These are phyloP conservation scores for Tricladium varicosporioides DNA, from an alignment of 2,329 filamentous ascomycete species.

Conservation along the genomic window DNA sequence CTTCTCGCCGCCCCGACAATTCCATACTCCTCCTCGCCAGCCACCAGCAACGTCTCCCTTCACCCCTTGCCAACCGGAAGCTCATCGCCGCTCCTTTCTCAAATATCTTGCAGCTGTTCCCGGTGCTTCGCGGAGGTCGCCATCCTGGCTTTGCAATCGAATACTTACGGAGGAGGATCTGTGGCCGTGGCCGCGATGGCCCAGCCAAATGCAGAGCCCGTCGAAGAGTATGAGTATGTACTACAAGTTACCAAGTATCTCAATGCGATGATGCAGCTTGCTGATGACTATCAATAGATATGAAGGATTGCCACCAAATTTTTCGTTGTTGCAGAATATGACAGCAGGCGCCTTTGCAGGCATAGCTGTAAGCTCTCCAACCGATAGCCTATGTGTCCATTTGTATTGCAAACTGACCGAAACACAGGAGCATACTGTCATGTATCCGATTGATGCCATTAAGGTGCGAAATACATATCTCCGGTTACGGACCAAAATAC, in stretches of 20 bases:
- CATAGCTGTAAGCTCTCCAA: conserved; percentile 28
- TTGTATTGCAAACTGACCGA: conserved; percentile 22
- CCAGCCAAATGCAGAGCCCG: conserved; percentile 62
- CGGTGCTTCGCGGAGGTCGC: conserved; percentile 34
- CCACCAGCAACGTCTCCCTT: background rate
- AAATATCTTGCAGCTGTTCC: conserved; percentile 5
- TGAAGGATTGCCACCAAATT: conserved; percentile 91
- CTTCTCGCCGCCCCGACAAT: too few relatives aligned
- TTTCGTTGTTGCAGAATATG: conserved; percentile 94
- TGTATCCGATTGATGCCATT: conserved; percentile 97
- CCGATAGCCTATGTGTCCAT: conserved; percentile 15
- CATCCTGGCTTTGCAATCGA: conserved; percentile 62
- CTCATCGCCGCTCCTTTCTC: background rate
- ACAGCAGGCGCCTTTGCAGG: conserved; percentile 93
- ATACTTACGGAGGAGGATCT: conserved; percentile 60
- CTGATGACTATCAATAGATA: conserved; percentile 54
- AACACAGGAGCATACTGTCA: conserved; percentile 87
- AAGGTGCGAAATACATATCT: conserved; percentile 60
- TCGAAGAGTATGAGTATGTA: conserved; percentile 66
- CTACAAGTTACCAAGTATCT: conserved; percentile 1
- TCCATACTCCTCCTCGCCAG: background rate
- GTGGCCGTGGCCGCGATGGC: conserved; percentile 68
- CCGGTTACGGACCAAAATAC: conserved; percentile 1
- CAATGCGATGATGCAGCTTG: conserved; percentile 9
- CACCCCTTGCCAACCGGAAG: background rate